A percentile compares a stretch with the other conserved stretches of the same genome.
Conservation (phyloP, 306 rosid genomes). For the Cucumis cinereus region DNA sequence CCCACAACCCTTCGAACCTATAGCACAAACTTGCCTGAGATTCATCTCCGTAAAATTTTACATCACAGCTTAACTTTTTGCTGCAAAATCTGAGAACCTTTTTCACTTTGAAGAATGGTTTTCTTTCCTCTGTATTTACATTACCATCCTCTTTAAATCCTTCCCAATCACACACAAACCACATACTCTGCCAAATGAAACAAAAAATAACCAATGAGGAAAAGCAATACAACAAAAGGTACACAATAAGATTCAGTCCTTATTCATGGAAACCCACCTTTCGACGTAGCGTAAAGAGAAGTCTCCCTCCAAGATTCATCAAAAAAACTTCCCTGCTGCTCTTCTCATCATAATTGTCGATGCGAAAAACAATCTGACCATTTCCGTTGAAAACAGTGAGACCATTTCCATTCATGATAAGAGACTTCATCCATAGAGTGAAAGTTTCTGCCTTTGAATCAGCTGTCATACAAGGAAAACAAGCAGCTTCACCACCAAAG, state of each 20-base stretch:
- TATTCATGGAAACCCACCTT: slow-evolving; percentile 7
- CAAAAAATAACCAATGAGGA: background rate
- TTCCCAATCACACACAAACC: background rate
- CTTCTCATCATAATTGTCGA: slow-evolving; percentile 29
- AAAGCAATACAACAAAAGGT: background rate
- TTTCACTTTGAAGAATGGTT: slow-evolving; percentile 13
- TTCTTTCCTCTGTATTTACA: background rate
- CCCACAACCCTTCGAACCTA: slow-evolving; percentile 16
- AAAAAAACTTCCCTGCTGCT: slow-evolving; percentile 19
- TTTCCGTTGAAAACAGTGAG: slow-evolving; percentile 23
- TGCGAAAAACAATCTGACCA: slow-evolving; percentile 20
- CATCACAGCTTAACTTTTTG: slow-evolving; percentile 2
- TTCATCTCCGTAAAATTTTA: background rate
- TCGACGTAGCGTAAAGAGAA: slow-evolving; percentile 20
- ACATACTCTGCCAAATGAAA: background rate
- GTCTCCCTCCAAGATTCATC: slow-evolving; percentile 29
- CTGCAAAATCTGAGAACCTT: slow-evolving; percentile 9
- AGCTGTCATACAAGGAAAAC: background rate
- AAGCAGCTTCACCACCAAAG: slow-evolving; percentile 1
- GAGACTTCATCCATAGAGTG: slow-evolving; percentile 32
- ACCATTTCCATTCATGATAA: slow-evolving; percentile 29
- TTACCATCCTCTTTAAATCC: background rate
- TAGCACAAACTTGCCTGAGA: slow-evolving; percentile 9
- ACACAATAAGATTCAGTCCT: background rate
- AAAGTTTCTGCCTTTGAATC: slow-evolving; percentile 18